Evolutionary conservation across 441 rosid species (phyloP).

Genomic region (California macrophylla): DNA sequence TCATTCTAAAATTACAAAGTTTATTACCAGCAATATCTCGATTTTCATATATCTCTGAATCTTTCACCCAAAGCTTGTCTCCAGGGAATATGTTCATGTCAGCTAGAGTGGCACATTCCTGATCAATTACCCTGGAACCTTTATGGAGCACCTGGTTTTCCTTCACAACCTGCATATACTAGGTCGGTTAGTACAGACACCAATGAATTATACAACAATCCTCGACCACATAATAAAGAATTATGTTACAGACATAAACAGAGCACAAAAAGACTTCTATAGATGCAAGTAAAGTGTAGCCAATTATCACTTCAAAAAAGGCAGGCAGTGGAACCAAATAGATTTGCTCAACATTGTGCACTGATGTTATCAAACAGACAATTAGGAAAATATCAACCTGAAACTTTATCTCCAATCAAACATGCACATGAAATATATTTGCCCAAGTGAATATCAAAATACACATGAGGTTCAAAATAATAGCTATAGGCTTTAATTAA

Average conservation of each 20-base stretch:
- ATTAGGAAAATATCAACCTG: not conserved
- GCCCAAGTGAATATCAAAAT: not conserved
- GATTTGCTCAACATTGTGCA: not conserved
- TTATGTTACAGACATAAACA: not conserved
- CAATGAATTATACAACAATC: slow-evolving; percentile 12
- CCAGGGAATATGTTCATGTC: slow-evolving; percentile 92
- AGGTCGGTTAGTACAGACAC: slow-evolving; percentile 2
- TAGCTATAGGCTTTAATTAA: not conserved
- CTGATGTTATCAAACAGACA: not conserved
- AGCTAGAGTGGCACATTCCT: slow-evolving; percentile 90
- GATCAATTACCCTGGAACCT: slow-evolving; percentile 66
- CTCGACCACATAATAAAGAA: not conserved
- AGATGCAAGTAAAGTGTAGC: not conserved
- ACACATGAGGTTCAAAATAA: not conserved
- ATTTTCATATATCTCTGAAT: slow-evolving; percentile 85
- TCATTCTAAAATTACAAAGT: slow-evolving; percentile 1
- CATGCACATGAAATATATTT: not conserved
- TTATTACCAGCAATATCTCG: slow-evolving; percentile 90
- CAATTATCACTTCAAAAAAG: not conserved
- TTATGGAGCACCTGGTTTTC: slow-evolving; percentile 91
- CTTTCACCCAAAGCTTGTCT: slow-evolving; percentile 94
- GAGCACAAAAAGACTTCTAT: not conserved
- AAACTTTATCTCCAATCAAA: not conserved
- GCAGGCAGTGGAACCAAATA: not conserved
- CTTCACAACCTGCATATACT: slow-evolving; percentile 64